Percentiles rank a stretch among this genome's conserved stretches.
phyloP scores from a whole-genome alignment of 2,329 filamentous ascomycete genomes.

The Hyphodiscus sp. region DNA sequence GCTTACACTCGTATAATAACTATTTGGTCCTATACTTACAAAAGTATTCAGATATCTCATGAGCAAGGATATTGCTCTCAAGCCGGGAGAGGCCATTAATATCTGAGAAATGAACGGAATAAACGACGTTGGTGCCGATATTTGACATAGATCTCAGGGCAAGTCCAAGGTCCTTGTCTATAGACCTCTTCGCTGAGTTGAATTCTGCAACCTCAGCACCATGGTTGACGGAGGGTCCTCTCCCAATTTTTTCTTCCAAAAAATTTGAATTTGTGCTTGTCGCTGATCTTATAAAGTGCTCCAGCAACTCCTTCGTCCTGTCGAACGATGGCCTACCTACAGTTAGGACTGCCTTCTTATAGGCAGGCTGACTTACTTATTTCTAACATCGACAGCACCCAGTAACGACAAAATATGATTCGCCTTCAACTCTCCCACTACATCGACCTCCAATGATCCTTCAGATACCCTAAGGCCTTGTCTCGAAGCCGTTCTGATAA shows the following conservation, averaged over 20 bases:
- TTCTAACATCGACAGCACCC: slow-evolving; percentile 5
- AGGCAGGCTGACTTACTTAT: slow-evolving; percentile 12
- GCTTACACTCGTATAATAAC: neutral
- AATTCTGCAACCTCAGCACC: slow-evolving; percentile 15
- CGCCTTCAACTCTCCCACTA: slow-evolving; percentile 15
- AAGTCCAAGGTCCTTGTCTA: slow-evolving; percentile 18
- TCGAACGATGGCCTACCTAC: slow-evolving; percentile 15
- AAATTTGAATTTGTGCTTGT: slow-evolving; percentile 18
- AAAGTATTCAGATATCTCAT: slow-evolving; percentile 22
- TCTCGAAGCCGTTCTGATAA: slow-evolving; percentile 9
- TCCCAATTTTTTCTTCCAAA: slow-evolving; percentile 15
- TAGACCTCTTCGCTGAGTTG: slow-evolving; percentile 19
- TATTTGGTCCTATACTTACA: slow-evolving; percentile 16
- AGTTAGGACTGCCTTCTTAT: neutral
- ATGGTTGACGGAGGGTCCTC: slow-evolving; percentile 15
- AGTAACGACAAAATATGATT: slow-evolving; percentile 20
- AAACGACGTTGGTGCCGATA: slow-evolving; percentile 7
- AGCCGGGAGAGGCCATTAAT: slow-evolving; percentile 24
- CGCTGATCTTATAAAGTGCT: slow-evolving; percentile 14
- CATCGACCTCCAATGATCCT: slow-evolving; percentile 9
- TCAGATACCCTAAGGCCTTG: slow-evolving; percentile 3
- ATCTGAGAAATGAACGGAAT: slow-evolving; percentile 22
- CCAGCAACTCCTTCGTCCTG: slow-evolving; percentile 11
- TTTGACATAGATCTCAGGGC: slow-evolving; percentile 11
- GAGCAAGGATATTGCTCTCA: slow-evolving; percentile 22